These are phyloP conservation scores for Abrus precatorius DNA, from an alignment of 306 rosid genomes.

Conservation along the genomic window DNA sequence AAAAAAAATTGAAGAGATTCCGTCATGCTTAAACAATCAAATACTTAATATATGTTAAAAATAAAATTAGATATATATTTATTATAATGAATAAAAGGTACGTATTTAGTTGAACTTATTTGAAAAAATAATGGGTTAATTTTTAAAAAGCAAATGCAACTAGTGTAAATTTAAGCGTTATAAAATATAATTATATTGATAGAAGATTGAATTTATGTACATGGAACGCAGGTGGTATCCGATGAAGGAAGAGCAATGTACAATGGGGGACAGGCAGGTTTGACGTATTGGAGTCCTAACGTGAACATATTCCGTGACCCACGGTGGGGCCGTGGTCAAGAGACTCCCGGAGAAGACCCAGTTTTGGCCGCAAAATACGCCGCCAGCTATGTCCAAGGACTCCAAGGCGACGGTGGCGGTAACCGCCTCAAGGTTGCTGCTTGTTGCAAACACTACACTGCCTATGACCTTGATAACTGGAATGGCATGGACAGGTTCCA, in stretches of 20 bases:
- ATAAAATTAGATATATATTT: neutral
- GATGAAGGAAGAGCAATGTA: constrained; percentile 98
- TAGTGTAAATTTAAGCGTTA: too few species aligned
- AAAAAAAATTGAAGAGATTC: neutral
- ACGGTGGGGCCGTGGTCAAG: constrained; percentile 96
- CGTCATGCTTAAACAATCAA: neutral
- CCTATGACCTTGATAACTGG: constrained; percentile 97
- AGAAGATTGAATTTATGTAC: neutral
- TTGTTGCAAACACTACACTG: constrained; percentile 92
- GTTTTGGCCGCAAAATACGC: constrained; percentile 73
- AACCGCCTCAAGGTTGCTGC: constrained; percentile 92
- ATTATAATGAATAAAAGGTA: neutral
- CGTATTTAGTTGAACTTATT: too few species aligned
- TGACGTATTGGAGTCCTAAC: constrained; percentile 94
- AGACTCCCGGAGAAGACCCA: constrained; percentile 96
- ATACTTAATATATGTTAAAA: neutral
- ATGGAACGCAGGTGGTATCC: constrained; percentile 70
- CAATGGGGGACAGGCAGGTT: constrained; percentile 85
- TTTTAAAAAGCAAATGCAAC: too few species aligned
- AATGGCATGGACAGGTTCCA: constrained; percentile 79
- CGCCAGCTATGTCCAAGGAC: constrained; percentile 76
- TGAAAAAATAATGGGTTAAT: too few species aligned
- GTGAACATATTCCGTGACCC: constrained; percentile 95
- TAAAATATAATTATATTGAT: too few species aligned
- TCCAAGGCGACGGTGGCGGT: constrained; percentile 73